Base-by-base conservation (phyloP, 1,139 yeast species). In the Pneumocystis jirovecii region DNA sequence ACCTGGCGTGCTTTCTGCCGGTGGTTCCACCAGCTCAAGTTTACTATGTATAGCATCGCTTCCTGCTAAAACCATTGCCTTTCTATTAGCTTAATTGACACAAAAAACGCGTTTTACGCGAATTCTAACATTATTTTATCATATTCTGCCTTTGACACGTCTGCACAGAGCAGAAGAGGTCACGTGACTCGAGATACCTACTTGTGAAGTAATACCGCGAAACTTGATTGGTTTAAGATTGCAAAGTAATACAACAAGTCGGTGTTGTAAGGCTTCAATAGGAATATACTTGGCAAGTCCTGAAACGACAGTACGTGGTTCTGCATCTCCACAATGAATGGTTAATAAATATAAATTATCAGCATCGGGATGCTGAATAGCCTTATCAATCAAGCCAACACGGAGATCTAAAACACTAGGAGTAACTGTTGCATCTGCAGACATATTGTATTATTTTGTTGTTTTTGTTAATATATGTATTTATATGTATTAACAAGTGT, bases 231-330 rank as follows among this genome's bases (percentile, higher is more conserved):
- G 95, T 78, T 89, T 90, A 77, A 90, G 81, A 79, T 89, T 89
- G 19, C 67, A 65, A n/a, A 66, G 63, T 17, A 66, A 62, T 19
- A 66, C 65, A 10, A 50, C 59, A 25, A 29, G 15, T 72, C 95
- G 84, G 74, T 86, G 81, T 77, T 86, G 89, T 93, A 91, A 85
- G 64, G 85, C 87, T 73, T 89, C 96, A 68, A 89, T 75, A 35
- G 95, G 84, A 71, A 87, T 81, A 76, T 84, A 83, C 70, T 85
- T 85, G 66, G 88, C 96, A 71, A 91, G 80, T 69, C 98, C 99
- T 19, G 96, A 89, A 80, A 98, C 95, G 65, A 95, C 96, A 62
- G 97, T 95, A 81, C 99, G 85, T 74, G 98, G 98, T 73, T 88
- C 95, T 70, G 81, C 91, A 73, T 93, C 98, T 70, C 98, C 99